Percentiles rank a stretch among this genome's conserved stretches.
Evolutionary conservation across 768 basidiomycete genomes (phyloP).

Genomic region (Trametes punicea): DNA sequence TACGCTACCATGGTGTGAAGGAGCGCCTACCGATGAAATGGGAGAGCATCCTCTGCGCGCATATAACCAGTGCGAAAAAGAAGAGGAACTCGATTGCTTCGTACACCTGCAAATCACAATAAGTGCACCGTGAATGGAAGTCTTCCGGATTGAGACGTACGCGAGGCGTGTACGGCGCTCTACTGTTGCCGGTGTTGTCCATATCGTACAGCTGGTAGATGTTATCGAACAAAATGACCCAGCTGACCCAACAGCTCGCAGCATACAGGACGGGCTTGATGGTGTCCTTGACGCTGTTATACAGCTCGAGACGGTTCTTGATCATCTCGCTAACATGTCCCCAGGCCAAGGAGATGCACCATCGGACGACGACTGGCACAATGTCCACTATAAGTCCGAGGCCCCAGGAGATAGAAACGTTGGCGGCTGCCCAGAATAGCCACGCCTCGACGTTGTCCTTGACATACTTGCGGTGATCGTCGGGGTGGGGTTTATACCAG

Average conservation of each 20-base stretch:
- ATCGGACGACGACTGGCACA: constrained; percentile 52
- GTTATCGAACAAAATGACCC: constrained; percentile 68
- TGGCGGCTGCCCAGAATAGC: constrained; percentile 80
- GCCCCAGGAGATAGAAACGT: constrained; percentile 75
- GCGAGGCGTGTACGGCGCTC: constrained; percentile 57
- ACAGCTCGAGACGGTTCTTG: constrained; percentile 66
- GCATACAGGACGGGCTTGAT: constrained; percentile 73
- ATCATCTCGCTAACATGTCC: constrained; percentile 71
- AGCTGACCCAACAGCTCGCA: constrained; percentile 65
- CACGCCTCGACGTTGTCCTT: constrained; percentile 69
- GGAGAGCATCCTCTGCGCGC: constrained; percentile 62
- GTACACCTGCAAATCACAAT: constrained; percentile 38
- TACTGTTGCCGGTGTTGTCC: constrained; percentile 39
- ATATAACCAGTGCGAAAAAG: constrained; percentile 66
- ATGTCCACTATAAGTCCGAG: constrained; percentile 72
- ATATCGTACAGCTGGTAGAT: constrained; percentile 58
- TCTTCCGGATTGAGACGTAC: constrained; percentile 41
- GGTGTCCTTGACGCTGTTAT: constrained; percentile 65
- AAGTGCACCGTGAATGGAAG: neutral
- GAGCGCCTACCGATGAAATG: constrained; percentile 49
- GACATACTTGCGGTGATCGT: constrained; percentile 54
- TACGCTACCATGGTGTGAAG: neutral
- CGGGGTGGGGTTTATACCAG: constrained; percentile 63
- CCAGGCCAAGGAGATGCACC: constrained; percentile 59
- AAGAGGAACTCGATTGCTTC: constrained; percentile 72